These are phyloP conservation scores for Cercospora citrullina DNA, from an alignment of 2,329 filamentous ascomycete species.

Conservation along the genomic window DNA sequence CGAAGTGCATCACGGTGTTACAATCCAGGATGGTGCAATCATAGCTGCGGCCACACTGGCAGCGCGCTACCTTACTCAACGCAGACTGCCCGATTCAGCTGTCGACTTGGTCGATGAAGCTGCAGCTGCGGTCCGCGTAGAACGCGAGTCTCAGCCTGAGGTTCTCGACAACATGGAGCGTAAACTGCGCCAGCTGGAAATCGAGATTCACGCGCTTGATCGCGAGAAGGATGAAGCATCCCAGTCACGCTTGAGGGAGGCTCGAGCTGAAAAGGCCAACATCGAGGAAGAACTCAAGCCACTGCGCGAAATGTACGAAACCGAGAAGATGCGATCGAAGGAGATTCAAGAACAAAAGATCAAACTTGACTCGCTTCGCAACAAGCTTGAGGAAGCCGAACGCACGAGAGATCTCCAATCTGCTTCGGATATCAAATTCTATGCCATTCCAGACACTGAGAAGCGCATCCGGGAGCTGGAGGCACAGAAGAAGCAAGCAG, in stretches of 20 bases:
- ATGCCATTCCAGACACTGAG: slow-evolving; percentile 92
- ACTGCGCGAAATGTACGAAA: slow-evolving; percentile 91
- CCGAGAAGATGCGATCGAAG: slow-evolving; percentile 73
- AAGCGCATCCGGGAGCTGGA: slow-evolving; percentile 78
- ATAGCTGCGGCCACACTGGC: slow-evolving; percentile 89
- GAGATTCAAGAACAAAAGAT: slow-evolving; percentile 70
- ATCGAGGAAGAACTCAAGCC: slow-evolving; percentile 90
- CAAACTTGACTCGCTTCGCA: slow-evolving; percentile 87
- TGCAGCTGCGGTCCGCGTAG: slow-evolving; percentile 91
- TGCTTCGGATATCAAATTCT: slow-evolving; percentile 93
- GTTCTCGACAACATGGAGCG: slow-evolving; percentile 93
- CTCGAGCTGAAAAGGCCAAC: slow-evolving; percentile 88
- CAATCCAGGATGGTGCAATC: slow-evolving; percentile 89
- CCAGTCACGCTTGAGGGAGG: slow-evolving; percentile 74
- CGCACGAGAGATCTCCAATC: slow-evolving; percentile 80
- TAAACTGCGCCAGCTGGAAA: slow-evolving; percentile 84
- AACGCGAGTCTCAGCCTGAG: slow-evolving; percentile 93
- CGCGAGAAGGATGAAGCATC: slow-evolving; percentile 95
- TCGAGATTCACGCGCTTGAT: slow-evolving; percentile 92
- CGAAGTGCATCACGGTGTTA: slow-evolving; percentile 97
- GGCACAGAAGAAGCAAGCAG: slow-evolving; percentile 74
- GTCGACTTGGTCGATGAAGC: slow-evolving; percentile 97
- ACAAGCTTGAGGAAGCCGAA: slow-evolving; percentile 91
- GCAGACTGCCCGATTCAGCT: slow-evolving; percentile 90
- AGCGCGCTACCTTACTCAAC: slow-evolving; percentile 85